Conservation (phyloP, 2,329 filamentous ascomycete species). For the Tolypocladium sp. region DNA sequence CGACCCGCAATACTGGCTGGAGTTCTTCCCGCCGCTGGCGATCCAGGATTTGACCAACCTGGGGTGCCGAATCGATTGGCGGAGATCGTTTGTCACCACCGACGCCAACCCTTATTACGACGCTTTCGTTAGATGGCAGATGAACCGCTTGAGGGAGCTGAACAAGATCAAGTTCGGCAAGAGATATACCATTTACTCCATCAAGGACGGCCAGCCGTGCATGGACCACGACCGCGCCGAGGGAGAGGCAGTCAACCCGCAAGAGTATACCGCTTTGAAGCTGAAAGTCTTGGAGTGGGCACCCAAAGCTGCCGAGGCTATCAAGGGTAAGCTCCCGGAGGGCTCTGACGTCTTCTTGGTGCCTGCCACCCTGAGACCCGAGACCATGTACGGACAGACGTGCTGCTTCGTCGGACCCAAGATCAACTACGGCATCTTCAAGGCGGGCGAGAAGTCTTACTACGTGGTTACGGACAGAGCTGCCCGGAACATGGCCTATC, state of each 20-base stretch:
- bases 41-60: constrained; percentile 73
- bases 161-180: constrained; percentile 92
- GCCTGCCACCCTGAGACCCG: constrained; percentile 82
- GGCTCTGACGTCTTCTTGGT: constrained; percentile 80
- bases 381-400: constrained; percentile 98
- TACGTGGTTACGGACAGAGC: constrained; percentile 75
- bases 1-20: constrained; percentile 84
- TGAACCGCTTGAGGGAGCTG: constrained; percentile 81
- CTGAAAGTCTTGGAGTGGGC: constrained; percentile 87
- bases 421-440: constrained; percentile 83
- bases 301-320: constrained; percentile 57
- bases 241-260: constrained; percentile 52
- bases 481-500: constrained; percentile 95
- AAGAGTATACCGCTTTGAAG: constrained; percentile 91
- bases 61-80: constrained; percentile 86
- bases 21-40: constrained; percentile 61
- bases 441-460: constrained; percentile 68
- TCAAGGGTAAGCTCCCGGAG: constrained; percentile 71
- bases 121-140: constrained; percentile 92
- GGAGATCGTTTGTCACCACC: constrained; percentile 85
- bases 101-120: constrained; percentile 97
- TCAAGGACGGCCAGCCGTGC: constrained; percentile 35
- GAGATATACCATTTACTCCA: constrained; percentile 78
- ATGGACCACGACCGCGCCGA: constrained; percentile 39
- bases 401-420: constrained; percentile 92